Percentiles rank a stretch among this genome's conserved stretches.
phyloP scores from a whole-genome alignment of 2,329 filamentous ascomycete genomes.

The Fusarium oligoseptatum region DNA sequence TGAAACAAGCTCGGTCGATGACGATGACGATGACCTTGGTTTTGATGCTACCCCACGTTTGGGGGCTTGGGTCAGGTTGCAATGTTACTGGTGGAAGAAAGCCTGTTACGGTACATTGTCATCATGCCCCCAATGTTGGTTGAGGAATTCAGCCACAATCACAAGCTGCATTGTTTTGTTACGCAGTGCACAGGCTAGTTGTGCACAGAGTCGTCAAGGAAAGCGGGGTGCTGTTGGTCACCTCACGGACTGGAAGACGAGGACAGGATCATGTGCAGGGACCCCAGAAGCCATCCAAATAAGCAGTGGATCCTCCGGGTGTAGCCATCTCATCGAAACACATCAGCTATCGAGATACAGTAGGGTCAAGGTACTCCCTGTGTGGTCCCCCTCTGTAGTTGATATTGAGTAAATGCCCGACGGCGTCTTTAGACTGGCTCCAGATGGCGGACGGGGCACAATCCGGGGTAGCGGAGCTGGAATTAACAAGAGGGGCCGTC shows the following conservation, averaged over 20 bases:
- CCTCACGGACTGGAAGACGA: not conserved
- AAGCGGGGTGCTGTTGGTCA: not conserved
- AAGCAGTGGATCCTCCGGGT: not conserved
- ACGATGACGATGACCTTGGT: conserved; percentile 16
- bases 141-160: not conserved
- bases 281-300: not conserved
- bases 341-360: not conserved
- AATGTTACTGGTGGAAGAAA: conserved; percentile 40
- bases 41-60: conserved; percentile 37
- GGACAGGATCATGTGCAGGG: not conserved
- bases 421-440: not conserved
- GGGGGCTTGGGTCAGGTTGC: conserved; percentile 22
- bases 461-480: not conserved
- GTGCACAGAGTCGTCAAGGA: not conserved
- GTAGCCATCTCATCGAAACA: not conserved
- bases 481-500: not conserved
- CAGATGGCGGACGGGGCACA: not conserved
- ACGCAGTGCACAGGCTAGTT: not conserved
- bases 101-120: not conserved
- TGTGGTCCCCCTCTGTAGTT: too few relatives aligned
- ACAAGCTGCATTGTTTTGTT: not conserved
- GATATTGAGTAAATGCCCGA: too few relatives aligned
- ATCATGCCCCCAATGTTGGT: conserved; percentile 23
- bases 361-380: not conserved
- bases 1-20: conserved; percentile 28